Conservation (phyloP, 306 rosid species). For the Fagus sylvatica region DNA sequence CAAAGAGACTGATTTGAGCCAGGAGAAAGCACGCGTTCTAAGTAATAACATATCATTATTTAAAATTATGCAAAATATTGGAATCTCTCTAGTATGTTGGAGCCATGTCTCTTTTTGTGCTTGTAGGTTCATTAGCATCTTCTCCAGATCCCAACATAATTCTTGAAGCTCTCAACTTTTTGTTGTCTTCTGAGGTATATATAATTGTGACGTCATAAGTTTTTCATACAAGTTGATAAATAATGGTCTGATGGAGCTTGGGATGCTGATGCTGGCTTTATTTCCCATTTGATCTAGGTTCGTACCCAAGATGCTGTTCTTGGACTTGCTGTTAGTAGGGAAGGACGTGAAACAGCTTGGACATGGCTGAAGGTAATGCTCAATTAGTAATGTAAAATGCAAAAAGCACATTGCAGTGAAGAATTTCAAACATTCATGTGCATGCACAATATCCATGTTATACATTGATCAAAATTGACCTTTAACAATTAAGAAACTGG, state of each 20-base stretch:
- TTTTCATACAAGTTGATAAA: constrained; percentile 3
- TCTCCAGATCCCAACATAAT: constrained; percentile 43
- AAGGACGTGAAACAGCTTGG: constrained; percentile 92
- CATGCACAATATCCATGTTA: background rate
- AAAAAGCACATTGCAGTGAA: background rate
- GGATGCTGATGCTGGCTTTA: constrained; percentile 23
- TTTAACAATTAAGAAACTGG: background rate
- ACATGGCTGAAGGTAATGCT: constrained; percentile 71
- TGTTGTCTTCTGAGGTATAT: constrained; percentile 42
- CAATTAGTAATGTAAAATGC: constrained; percentile 14
- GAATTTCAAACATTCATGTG: background rate
- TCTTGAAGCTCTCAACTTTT: constrained; percentile 51
- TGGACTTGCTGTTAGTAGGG: constrained; percentile 57
- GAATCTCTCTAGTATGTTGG: background rate
- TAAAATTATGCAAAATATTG: background rate
- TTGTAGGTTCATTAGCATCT: constrained; percentile 44
- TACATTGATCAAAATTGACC: background rate
- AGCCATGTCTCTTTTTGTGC: background rate
- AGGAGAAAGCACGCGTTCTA: constrained; percentile 87
- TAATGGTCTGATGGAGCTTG: constrained; percentile 22
- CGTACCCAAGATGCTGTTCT: constrained; percentile 79
- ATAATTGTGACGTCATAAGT: constrained; percentile 15
- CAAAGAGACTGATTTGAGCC: constrained; percentile 80
- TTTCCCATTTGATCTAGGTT: constrained; percentile 45
- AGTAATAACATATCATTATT: constrained; percentile 39